Evolutionary conservation across 1,284 basidiomycete species (phyloP), one percentile per base, ranked within the genome.

Genomic region (Heterobasidion occidentale): DNA sequence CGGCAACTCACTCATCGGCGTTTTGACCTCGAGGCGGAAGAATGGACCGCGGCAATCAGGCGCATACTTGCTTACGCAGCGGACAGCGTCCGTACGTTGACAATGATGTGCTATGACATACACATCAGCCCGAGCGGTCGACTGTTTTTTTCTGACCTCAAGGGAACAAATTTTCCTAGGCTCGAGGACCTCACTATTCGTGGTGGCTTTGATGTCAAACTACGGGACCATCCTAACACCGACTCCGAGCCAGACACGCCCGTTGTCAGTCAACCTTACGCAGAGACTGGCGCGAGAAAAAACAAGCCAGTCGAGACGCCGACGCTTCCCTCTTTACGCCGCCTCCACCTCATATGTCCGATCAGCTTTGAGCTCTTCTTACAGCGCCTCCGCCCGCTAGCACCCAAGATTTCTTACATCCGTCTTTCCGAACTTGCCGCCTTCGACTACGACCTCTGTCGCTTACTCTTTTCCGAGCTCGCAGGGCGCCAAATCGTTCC

Each of bases 131-230:
- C 60, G 0, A 54, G 52, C 11, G 59, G 66, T 58, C 27, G 56
- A 19, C 34, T 64, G 48, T 55, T 58, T 46, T 60, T 65, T 36
- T 53, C 57, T 5, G 59, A 63, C 14, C 57, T 66, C 20, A 58
- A 65, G 14, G 53, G 57, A 1, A 51, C 60, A 9, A 50, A 55
- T 17, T 62, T 66, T 35, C 67, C 64, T 11, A 51, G 34, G 14
- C 62, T 69, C 1, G 48, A 53, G 17, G 68, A 66, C 48, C 63
- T 68, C 34, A 66, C 67, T n/a, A 56, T 69, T 38, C 66, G 66
- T 12, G 64, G 63, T 11, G 63, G 64, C 35, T 67, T 61, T 51
- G 60, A 64, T 38, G 63, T 62, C 7, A 58, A 60, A 4, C 19
- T 54, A 27, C 58, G 61, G 48, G 51, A 62, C 27, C 49, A 50